Conservation (phyloP, 1,284 basidiomycete genomes). For the Inonotus obliquus region DNA sequence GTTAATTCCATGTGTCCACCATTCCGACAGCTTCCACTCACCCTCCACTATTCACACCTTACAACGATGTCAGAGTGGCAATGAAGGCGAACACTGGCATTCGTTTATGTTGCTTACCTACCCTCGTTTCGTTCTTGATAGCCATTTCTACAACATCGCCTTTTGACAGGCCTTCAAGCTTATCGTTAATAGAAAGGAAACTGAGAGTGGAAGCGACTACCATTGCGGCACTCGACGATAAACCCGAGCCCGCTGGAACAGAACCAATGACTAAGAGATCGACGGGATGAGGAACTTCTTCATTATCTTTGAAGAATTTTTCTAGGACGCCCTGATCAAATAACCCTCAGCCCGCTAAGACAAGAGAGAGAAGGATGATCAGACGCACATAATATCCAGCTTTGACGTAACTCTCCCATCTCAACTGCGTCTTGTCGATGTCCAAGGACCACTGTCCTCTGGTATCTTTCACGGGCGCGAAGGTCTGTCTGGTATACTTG, state of each 20-base stretch:
- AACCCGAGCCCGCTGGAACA: slow-evolving; percentile 77
- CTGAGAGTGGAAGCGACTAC: slow-evolving; percentile 79
- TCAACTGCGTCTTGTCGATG: slow-evolving; percentile 62
- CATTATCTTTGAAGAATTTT: slow-evolving; percentile 45
- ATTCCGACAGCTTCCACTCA: slow-evolving; percentile 29
- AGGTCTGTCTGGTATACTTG: slow-evolving; percentile 54
- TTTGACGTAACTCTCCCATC: slow-evolving; percentile 88
- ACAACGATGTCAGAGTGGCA: slow-evolving; percentile 2
- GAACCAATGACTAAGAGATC: slow-evolving; percentile 73
- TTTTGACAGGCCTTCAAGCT: slow-evolving; percentile 57
- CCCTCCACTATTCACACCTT: slow-evolving; percentile 72
- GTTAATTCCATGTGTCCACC: background rate
- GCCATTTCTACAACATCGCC: slow-evolving; percentile 72
- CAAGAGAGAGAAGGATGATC: slow-evolving; percentile 18
- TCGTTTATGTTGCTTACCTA: slow-evolving; percentile 43
- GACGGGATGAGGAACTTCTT: slow-evolving; percentile 45
- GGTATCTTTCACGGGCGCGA: slow-evolving; percentile 48
- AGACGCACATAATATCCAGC: slow-evolving; percentile 66
- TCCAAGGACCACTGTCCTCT: slow-evolving; percentile 64
- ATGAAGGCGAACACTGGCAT: no score
- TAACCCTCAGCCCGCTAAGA: background rate
- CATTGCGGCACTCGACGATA: slow-evolving; percentile 83
- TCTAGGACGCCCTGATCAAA: slow-evolving; percentile 65
- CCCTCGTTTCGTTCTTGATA: slow-evolving; percentile 78
- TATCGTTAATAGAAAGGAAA: slow-evolving; percentile 71